These are phyloP conservation scores for Saccharomycopsis sp. DNA, from an alignment of 805 yeast species.

Conservation along the genomic window DNA sequence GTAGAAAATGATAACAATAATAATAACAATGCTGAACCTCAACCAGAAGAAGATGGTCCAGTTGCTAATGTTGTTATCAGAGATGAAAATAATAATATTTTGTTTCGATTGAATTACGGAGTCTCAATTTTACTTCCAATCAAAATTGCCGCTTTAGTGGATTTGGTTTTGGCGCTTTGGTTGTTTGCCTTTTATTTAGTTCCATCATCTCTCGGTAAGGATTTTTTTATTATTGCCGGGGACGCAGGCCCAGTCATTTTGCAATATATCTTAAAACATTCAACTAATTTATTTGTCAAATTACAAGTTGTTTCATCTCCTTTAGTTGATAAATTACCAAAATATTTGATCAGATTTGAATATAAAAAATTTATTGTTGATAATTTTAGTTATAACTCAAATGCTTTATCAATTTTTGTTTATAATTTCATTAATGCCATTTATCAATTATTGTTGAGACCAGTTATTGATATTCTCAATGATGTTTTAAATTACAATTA, in stretches of 20 bases:
- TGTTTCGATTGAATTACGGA: constrained; percentile 2
- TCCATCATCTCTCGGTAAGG: constrained; percentile 13
- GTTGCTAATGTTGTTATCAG: background rate
- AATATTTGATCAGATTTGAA: too few relatives aligned
- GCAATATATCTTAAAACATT: too few relatives aligned
- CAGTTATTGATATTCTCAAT: constrained; percentile 18
- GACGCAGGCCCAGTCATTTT: too few relatives aligned
- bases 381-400: background rate
- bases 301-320: too few relatives aligned
- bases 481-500: constrained; percentile 20
- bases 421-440: constrained; percentile 3
- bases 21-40: constrained; percentile 21
- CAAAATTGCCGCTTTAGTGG: constrained; percentile 6
- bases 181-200: constrained; percentile 8
- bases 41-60: constrained; percentile 18
- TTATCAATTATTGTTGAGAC: constrained; percentile 17
- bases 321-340: too few relatives aligned
- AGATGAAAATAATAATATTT: constrained; percentile 3
- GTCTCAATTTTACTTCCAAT: constrained; percentile 4
- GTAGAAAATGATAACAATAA: constrained; percentile 16
- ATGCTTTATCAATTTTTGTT: background rate
- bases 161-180: constrained; percentile 5
- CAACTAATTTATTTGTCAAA: too few relatives aligned
- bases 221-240: too few relatives aligned
- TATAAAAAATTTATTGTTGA: too few relatives aligned